Evolutionary conservation across 441 rosid genomes (phyloP).

Genomic region (Adansonia rubrostipa): DNA sequence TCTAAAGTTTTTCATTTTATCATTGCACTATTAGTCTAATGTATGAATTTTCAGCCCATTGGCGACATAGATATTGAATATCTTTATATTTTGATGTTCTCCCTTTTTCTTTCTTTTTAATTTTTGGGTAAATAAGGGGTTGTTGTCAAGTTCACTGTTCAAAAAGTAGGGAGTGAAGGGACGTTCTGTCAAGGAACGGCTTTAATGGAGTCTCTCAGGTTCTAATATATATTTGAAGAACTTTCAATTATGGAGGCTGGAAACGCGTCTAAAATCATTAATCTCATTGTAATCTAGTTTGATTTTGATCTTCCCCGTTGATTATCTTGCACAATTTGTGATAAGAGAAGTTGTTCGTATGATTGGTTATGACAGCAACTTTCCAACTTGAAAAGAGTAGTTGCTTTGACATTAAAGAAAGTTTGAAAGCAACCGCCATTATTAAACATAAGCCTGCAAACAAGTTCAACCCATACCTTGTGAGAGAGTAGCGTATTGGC

Average conservation of each 20-base stretch:
- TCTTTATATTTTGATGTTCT: neutral
- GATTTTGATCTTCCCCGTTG: neutral
- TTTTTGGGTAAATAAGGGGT: neutral
- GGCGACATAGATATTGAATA: conserved; percentile 19
- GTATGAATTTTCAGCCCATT: conserved; percentile 23
- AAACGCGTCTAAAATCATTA: neutral
- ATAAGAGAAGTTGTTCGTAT: neutral
- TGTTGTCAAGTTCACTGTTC: neutral
- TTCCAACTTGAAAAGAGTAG: neutral
- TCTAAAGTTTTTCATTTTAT: conserved; percentile 18
- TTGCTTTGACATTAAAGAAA: neutral
- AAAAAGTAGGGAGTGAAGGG: neutral
- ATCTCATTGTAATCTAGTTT: neutral
- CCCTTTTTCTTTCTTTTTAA: neutral
- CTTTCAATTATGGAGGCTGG: neutral
- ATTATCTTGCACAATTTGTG: neutral
- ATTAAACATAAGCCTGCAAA: conserved; percentile 11
- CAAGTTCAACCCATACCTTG: neutral
- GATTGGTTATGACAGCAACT: neutral
- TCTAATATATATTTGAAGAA: neutral
- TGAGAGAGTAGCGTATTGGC: neutral
- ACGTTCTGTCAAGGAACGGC: neutral
- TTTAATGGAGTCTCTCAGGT: neutral
- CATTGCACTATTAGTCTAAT: conserved; percentile 24
- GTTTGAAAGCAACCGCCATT: conserved; percentile 21